These are phyloP conservation scores for Vigna unguiculata DNA, from an alignment of 306 rosid genomes.

Conservation along the genomic window DNA sequence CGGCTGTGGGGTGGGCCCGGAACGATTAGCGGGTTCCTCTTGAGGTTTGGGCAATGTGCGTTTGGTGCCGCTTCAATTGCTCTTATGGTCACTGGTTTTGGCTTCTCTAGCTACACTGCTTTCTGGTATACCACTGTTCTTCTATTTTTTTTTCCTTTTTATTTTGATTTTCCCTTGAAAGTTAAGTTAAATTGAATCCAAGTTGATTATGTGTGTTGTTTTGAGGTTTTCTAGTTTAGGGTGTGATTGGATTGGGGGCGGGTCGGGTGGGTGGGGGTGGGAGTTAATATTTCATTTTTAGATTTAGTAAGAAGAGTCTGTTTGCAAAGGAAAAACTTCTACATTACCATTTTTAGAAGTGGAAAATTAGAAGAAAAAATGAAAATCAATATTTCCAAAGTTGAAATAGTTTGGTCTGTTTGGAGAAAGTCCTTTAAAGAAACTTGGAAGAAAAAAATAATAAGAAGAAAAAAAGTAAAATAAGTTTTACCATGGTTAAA, in stretches of 20 bases:
- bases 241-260: background rate
- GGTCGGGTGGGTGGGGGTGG: background rate
- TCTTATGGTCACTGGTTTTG: slow-evolving; percentile 73
- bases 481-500: background rate
- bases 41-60: slow-evolving; percentile 81
- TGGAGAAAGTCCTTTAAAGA: too few relatives aligned
- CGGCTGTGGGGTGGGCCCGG: slow-evolving; percentile 81
- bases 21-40: slow-evolving; percentile 66
- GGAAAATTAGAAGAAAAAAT: too few relatives aligned
- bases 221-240: slow-evolving; percentile 9
- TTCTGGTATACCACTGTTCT: slow-evolving; percentile 63
- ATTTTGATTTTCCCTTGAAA: too few relatives aligned
- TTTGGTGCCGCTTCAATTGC: slow-evolving; percentile 81
- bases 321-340: background rate
- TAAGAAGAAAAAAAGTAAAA: too few relatives aligned
- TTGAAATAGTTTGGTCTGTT: too few relatives aligned
- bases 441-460: too few relatives aligned
- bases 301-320: background rate
- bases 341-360: background rate
- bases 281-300: slow-evolving; percentile 10
- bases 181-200: background rate
- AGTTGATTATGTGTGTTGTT: background rate
- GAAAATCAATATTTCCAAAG: too few relatives aligned
- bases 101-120: slow-evolving; percentile 80
- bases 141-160: background rate